Percentiles rank a stretch among this genome's conserved stretches.
These are phyloP conservation scores for Calocybe gambosa DNA, from an alignment of 1,284 basidiomycete genomes.

Conservation along the genomic window DNA sequence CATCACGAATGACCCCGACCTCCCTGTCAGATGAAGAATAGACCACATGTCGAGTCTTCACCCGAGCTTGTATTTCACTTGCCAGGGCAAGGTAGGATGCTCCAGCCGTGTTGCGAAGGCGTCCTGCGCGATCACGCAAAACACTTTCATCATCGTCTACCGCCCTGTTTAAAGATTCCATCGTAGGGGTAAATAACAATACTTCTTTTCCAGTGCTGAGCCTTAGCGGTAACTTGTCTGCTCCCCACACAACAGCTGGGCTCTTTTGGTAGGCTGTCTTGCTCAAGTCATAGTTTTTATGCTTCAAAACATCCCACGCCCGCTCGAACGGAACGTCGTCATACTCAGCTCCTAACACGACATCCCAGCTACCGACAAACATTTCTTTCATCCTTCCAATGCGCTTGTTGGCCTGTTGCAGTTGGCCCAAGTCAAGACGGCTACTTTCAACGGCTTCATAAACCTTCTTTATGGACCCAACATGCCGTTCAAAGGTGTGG, in stretches of 20 bases:
- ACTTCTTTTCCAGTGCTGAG: constrained; percentile 22
- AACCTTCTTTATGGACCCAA: constrained; percentile 43
- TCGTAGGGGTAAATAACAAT: constrained; percentile 48
- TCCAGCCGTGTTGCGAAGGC: constrained; percentile 48
- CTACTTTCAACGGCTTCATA: constrained; percentile 44
- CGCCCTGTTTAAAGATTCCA: constrained; percentile 52
- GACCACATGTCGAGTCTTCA: constrained; percentile 38
- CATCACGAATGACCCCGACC: constrained; percentile 20
- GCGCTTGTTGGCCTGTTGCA: constrained; percentile 38
- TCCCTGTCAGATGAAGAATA: constrained; percentile 30
- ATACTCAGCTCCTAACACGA: constrained; percentile 24
- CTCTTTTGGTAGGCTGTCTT: constrained; percentile 39
- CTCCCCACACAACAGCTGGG: constrained; percentile 41
- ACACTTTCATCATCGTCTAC: constrained; percentile 52
- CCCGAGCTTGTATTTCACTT: constrained; percentile 28
- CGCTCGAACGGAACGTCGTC: constrained; percentile 22
- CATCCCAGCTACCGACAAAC: constrained; percentile 44
- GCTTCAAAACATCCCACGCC: constrained; percentile 31
- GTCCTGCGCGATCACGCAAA: constrained; percentile 36
- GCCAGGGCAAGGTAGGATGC: constrained; percentile 50
- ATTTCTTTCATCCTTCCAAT: constrained; percentile 43
- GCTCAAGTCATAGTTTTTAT: constrained; percentile 37
- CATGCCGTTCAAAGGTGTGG: constrained; percentile 50
- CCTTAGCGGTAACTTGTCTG: constrained; percentile 32
- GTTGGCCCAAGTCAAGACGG: constrained; percentile 29